A percentile compares a stretch with the other conserved stretches of the same genome.
phyloP scores from a whole-genome alignment of 2,329 filamentous ascomycete species.

The Talaromyces sp. region DNA sequence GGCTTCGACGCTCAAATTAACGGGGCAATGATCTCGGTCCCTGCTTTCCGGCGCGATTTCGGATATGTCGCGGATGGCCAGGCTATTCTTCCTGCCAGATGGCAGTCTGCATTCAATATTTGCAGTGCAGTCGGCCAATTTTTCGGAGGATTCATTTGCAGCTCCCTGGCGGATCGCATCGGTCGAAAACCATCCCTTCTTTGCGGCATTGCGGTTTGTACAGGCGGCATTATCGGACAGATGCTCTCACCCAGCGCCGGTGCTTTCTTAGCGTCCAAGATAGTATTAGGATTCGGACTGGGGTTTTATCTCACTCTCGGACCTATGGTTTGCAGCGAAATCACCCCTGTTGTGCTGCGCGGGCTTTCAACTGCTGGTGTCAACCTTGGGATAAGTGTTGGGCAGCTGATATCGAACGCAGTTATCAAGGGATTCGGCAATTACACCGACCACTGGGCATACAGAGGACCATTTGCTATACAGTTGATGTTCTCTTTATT shows the following conservation, averaged over 20 bases:
- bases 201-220: background rate
- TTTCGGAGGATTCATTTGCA: background rate
- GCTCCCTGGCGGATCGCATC: background rate
- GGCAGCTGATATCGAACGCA: constrained; percentile 33
- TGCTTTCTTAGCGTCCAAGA: background rate
- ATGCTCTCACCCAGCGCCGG: background rate
- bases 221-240: background rate
- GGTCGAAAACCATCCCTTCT: background rate
- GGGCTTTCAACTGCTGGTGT: constrained; percentile 49
- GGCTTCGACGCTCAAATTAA: background rate
- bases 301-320: background rate
- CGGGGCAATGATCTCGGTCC: background rate
- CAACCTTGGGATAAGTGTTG: constrained; percentile 47
- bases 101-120: background rate
- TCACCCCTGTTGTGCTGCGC: constrained; percentile 45
- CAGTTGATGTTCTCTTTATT: constrained; percentile 36
- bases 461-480: constrained; percentile 43
- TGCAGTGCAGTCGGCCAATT: background rate
- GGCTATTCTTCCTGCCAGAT: background rate
- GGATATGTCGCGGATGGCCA: background rate
- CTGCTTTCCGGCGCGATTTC: background rate
- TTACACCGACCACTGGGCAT: constrained; percentile 40
- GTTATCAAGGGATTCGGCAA: constrained; percentile 30
- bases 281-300: background rate
- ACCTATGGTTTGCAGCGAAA: background rate